Conservation (phyloP, 192 early-diverging fungal species). For the Rhizophlyctis rosea region DNA sequence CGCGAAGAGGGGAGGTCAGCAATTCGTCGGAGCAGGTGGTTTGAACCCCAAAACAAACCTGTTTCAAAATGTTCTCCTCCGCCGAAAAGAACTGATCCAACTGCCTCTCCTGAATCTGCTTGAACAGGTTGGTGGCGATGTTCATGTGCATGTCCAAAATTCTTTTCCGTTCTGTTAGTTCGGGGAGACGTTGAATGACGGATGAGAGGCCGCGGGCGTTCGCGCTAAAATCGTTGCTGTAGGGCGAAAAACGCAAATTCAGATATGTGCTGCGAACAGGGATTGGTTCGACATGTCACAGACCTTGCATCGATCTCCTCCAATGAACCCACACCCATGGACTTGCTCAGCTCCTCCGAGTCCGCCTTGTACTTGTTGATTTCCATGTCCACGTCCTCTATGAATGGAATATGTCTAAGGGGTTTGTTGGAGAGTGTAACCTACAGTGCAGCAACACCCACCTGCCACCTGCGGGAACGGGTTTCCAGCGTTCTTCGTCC, state of each 20-base stretch:
- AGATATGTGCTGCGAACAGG: neutral
- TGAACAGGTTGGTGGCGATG: constrained; percentile 86
- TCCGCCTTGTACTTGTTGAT: constrained; percentile 93
- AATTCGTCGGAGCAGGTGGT: neutral
- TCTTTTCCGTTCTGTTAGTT: constrained; percentile 89
- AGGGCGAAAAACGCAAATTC: neutral
- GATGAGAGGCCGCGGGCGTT: constrained; percentile 86
- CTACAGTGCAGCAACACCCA: constrained; percentile 14
- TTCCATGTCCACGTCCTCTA: constrained; percentile 87
- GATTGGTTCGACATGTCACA: constrained; percentile 11
- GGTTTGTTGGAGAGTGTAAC: neutral
- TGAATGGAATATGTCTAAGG: neutral
- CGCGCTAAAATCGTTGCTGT: constrained; percentile 65
- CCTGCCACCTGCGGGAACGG: constrained; percentile 97
- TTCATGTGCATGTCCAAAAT: constrained; percentile 99
- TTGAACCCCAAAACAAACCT: constrained; percentile 39
- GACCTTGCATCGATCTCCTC: constrained; percentile 71
- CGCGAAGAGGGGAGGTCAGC: neutral
- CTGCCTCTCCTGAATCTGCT: constrained; percentile 87
- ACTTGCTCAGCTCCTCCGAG: constrained; percentile 84
- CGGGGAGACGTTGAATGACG: constrained; percentile 89
- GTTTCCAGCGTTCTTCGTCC: constrained; percentile 84
- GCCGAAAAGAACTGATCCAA: constrained; percentile 91
- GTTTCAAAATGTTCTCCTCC: constrained; percentile 84
- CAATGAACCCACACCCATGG: constrained; percentile 76